Evolutionary conservation across 164 flowering plant genomes (phyloP), one percentile per base, ranked within the genome.

Genomic region (Magnolia officinalis): DNA sequence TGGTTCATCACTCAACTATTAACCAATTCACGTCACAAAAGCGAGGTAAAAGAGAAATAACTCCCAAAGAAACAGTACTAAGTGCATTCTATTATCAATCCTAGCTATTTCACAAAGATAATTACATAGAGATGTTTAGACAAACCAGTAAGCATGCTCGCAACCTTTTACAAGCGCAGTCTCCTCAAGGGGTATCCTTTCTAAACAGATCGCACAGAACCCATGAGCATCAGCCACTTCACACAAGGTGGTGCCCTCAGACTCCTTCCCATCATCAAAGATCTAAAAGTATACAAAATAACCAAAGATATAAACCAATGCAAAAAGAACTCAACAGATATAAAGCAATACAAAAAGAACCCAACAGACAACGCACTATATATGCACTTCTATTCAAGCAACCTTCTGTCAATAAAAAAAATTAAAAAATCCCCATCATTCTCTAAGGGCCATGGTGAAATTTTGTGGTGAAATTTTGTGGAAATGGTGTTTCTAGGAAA

Each of bases 81-180:
- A 37, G 49, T 20, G 23, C 31, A 45, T 10, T 6, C n/a, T 13
- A 23, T 69, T 11, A 0, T 29, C 20, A 69, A 37, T 9, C 20
- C 45, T 13, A 29, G 21, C 18, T 55, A 50, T n/a, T 29, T 20
- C 71, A 63, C 66, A 26, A 71, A 16, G 23, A 16, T 8, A 19
- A 50, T 59, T 37, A 23, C 68, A 49, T 50, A 64, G 75, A 76
- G 75, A 63, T 67, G 72, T 55, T 37, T 21, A 77, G 81, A 90
- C 94, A 85, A 84, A 92, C 98, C 98, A 92, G 92, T 92, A 94
- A 71, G 96, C 92, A 78, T 94, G 98, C 91, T 94, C 97, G 90
- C 98, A 94, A 83, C 92, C 97, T 90, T 91, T 92, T 37, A 94
- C 86, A 75, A 92, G 90, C 49, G 98, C 97, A 73, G 89, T 89